Evolutionary conservation across 495 filamentous ascomycete species (phyloP).

Genomic region (Xylaria bambusicola): DNA sequence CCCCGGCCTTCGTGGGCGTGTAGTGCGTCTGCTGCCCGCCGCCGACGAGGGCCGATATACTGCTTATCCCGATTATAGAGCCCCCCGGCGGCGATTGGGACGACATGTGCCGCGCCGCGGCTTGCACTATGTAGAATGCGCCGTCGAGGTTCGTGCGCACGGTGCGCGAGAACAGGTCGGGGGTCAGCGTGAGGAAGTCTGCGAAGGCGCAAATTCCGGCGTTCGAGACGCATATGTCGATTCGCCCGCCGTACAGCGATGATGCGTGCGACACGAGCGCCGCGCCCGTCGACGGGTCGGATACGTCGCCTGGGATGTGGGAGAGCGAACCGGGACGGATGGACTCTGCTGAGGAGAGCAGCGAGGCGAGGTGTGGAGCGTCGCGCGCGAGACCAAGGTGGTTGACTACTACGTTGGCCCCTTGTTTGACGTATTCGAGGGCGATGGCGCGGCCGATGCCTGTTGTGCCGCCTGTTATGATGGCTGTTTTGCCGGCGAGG

Average conservation of each 20-base stretch:
- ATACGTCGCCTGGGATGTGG: conserved; percentile 66
- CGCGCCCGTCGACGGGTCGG: conserved; percentile 61
- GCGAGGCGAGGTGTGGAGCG: conserved; percentile 52
- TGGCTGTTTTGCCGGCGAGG: conserved; percentile 67
- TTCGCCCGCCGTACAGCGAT: conserved; percentile 53
- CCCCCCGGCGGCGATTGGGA: conserved; percentile 64
- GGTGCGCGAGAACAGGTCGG: conserved; percentile 63
- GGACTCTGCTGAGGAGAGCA: conserved; percentile 54
- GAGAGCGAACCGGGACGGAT: conserved; percentile 54
- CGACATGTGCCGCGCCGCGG: conserved; percentile 80
- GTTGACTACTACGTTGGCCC: conserved; percentile 69
- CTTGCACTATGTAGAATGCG: conserved; percentile 82
- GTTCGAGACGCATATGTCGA: conserved; percentile 87
- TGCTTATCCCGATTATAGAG: conserved; percentile 79
- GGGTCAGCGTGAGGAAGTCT: conserved; percentile 72
- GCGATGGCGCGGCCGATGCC: conserved; percentile 78
- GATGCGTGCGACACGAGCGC: conserved; percentile 60
- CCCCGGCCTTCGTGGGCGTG: conserved; percentile 88
- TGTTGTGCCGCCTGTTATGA: conserved; percentile 75
- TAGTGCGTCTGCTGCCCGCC: conserved; percentile 82
- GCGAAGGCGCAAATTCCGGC: conserved; percentile 84
- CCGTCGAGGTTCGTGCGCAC: conserved; percentile 81
- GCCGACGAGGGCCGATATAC: conserved; percentile 84
- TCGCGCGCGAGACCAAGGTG: conserved; percentile 63
- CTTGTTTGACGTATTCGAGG: conserved; percentile 69